Percentiles rank a stretch among this genome's conserved stretches.
These are phyloP conservation scores for Gonium pectorale DNA, from an alignment of 139 green algal genomes.

Conservation along the genomic window DNA sequence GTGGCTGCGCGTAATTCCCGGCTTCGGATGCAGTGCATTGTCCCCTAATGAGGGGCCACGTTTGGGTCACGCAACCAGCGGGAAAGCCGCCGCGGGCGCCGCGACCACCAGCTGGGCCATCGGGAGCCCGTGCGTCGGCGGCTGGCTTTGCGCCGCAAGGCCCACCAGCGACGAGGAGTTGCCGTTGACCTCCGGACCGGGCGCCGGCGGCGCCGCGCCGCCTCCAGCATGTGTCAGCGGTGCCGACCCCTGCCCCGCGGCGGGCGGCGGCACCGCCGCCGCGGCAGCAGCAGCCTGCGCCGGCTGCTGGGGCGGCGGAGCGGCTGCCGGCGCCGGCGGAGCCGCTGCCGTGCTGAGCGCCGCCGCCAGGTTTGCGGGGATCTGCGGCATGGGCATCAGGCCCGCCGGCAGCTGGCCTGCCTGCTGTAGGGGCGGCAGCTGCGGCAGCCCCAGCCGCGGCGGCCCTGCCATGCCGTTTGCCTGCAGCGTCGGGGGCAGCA, in stretches of 20 bases:
- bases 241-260: not conserved
- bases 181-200: too few relatives aligned
- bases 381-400: not conserved
- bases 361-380: not conserved
- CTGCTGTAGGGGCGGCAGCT: not conserved
- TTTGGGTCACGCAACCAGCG: conserved; percentile 30
- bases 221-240: not conserved
- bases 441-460: not conserved
- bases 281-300: not conserved
- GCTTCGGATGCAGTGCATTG: too few relatives aligned
- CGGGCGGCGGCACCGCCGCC: not conserved
- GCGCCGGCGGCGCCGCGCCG: not conserved
- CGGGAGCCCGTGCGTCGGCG: not conserved
- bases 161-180: not conserved
- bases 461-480: not conserved
- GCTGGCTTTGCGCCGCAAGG: not conserved
- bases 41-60: too few relatives aligned
- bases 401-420: not conserved
- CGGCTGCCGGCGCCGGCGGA: too few relatives aligned
- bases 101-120: not conserved
- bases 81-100: not conserved
- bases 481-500: not conserved
- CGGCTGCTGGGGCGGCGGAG: not conserved
- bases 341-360: too few relatives aligned
- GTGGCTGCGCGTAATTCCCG: too few relatives aligned